Base-by-base conservation (phyloP, 2,329 filamentous ascomycete genomes). In the Botrytis aclada region DNA sequence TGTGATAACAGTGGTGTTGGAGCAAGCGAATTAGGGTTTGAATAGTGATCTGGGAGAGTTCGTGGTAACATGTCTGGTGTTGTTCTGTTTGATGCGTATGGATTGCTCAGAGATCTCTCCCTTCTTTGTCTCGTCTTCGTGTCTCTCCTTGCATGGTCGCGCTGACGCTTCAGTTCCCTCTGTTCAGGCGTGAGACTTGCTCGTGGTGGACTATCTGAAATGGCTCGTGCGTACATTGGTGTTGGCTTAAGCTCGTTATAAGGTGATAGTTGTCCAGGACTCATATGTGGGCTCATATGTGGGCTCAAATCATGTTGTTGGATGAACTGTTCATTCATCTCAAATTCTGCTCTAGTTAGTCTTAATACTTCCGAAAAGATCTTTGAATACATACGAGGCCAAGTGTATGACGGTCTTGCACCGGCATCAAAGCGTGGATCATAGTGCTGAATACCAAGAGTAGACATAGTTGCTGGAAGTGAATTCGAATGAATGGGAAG, bases 131-230 rank as follows among this genome's bases (percentile, higher is more conserved):
- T 85, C 25, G 86, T 80, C 54, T 90, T 90, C 10, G 86, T 86
- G 76, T 88, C 87, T 76, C 88, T 84, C 73, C 89, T 86, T 62
- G 84, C 86, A 76, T 86, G 87, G 76, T 90, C 88, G 74, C 86
- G 84, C 77, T 90, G 88, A 73, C 88, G 85, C 82, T 88, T 90
- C 60, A 90, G 80, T 78, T 89, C 88, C 75, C 88, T 86, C 80
- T 90, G 88, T 79, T 90, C 88, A 10, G 87, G 83, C 9, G 87
- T 88, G 78, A 90, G 83, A 54, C 82, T 83, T 63, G 82, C 82
- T 75, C 86, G 84, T 9, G 88, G 87, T 39, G 88, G 88, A 81
- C 88, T 91, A 34, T 85, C 86, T 56, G 88, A 88, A 63, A 80
- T 71, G 54, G 81, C 81, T 72, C 80, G 78, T 65, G 80, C 71